phyloP scores from a whole-genome alignment of 768 basidiomycete species.

The Pleurotus pulmonarius region DNA sequence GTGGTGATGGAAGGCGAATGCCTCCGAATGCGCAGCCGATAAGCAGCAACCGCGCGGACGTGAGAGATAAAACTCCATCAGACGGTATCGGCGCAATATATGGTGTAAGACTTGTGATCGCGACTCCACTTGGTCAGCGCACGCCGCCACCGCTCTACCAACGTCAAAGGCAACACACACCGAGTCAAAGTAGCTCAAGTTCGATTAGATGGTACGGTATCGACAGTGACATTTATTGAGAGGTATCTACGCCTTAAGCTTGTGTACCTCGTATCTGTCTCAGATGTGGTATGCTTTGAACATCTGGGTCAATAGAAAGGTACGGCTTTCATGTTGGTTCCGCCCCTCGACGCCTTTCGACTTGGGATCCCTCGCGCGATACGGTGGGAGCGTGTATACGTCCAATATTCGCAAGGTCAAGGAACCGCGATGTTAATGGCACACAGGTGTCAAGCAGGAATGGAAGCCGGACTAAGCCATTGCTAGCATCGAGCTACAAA shows the following conservation, averaged over 20 bases:
- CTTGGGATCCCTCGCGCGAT: not conserved
- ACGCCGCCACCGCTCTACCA: no score
- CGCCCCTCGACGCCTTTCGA: not conserved
- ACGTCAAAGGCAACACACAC: no score
- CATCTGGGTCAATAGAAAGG: conserved; percentile 73
- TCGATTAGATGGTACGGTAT: no score
- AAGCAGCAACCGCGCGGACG: not conserved
- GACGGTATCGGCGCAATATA: not conserved
- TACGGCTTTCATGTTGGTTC: not conserved
- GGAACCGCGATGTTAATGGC: not conserved
- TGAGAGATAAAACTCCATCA: conserved; percentile 2
- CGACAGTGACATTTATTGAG: no score
- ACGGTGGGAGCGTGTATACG: not conserved
- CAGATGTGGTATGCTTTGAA: conserved; percentile 58
- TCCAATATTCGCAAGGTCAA: not conserved
- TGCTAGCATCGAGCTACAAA: no score
- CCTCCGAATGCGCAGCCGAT: no score
- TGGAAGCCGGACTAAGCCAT: no score
- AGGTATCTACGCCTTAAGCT: not conserved
- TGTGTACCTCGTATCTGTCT: conserved; percentile 95
- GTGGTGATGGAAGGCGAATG: not conserved
- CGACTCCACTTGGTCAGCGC: no score
- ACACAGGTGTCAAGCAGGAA: no score
- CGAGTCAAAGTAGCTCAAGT: no score
- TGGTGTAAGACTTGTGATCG: not conserved